These are phyloP conservation scores for Ensete glaucum DNA, from an alignment of 176 grass and related monocot species.

Conservation along the genomic window DNA sequence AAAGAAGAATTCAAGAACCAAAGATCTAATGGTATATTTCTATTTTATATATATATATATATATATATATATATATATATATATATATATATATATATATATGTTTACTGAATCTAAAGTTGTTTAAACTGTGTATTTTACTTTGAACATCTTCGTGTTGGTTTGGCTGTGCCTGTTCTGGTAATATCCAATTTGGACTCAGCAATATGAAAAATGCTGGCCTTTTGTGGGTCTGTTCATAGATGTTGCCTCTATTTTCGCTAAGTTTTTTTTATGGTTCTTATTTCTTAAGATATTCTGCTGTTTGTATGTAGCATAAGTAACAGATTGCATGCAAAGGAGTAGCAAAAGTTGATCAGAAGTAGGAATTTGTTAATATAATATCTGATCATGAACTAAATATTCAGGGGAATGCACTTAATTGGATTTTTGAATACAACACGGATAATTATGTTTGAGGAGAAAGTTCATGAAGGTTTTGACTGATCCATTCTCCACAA, in stretches of 20 bases:
- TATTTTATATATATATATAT: too few species aligned
- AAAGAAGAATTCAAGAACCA: slow-evolving; percentile 97
- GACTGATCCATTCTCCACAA: too few species aligned
- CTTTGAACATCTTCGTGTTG: slow-evolving; percentile 10
- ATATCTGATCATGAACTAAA: too few species aligned
- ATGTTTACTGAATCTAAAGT: slow-evolving; percentile 16
- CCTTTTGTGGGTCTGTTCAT: background rate
- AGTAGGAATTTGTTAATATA: too few species aligned
- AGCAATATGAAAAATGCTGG: background rate
- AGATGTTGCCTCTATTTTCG: background rate
- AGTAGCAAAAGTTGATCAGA: too few species aligned
- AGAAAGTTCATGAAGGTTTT: too few species aligned
- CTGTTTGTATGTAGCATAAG: background rate
- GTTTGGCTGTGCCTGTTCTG: background rate
- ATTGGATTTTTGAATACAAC: too few species aligned
- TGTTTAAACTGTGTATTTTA: slow-evolving; percentile 15
- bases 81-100: background rate
- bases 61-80: background rate
- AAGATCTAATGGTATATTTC: slow-evolving; percentile 69
- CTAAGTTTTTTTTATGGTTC: background rate
- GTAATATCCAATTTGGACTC: background rate
- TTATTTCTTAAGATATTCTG: background rate
- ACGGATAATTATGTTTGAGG: too few species aligned
- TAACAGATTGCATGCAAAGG: too few species aligned
- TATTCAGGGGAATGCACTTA: too few species aligned